These are phyloP conservation scores for Neofusicoccum umdonicola DNA, from an alignment of 2,329 filamentous ascomycete genomes.

Conservation along the genomic window DNA sequence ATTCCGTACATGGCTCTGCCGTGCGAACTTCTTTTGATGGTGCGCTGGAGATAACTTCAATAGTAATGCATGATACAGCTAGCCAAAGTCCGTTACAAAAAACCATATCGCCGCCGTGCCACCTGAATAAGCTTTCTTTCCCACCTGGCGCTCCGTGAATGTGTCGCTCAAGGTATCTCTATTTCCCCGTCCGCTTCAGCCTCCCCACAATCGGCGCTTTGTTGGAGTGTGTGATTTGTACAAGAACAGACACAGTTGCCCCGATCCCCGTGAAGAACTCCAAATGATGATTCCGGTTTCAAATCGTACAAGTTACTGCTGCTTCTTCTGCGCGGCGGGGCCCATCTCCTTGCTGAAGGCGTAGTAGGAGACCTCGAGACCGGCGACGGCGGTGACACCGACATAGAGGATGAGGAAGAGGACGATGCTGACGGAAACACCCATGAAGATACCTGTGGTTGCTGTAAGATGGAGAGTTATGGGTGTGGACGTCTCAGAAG, in stretches of 20 bases:
- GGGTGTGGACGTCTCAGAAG: neutral
- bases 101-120: neutral
- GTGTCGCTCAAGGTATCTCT: neutral
- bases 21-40: neutral
- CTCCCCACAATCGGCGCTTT: conserved; percentile 9
- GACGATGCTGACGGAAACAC: conserved; percentile 66
- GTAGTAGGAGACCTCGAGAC: conserved; percentile 85
- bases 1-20: neutral
- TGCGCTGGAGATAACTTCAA: neutral
- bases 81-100: neutral
- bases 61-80: neutral
- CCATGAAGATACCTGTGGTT: conserved; percentile 79
- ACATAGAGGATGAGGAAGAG: conserved; percentile 76
- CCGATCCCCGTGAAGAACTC: neutral
- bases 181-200: neutral
- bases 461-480: neutral
- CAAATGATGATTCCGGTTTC: neutral
- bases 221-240: conserved; percentile 3
- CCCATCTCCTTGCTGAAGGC: conserved; percentile 97
- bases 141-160: neutral
- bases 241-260: neutral
- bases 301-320: conserved; percentile 50
- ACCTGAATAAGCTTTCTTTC: neutral
- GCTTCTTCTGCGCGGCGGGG: conserved; percentile 79
- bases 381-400: conserved; percentile 72